These are phyloP conservation scores for Sporothrix sp. DNA, from an alignment of 2,329 filamentous ascomycete species.

Conservation along the genomic window DNA sequence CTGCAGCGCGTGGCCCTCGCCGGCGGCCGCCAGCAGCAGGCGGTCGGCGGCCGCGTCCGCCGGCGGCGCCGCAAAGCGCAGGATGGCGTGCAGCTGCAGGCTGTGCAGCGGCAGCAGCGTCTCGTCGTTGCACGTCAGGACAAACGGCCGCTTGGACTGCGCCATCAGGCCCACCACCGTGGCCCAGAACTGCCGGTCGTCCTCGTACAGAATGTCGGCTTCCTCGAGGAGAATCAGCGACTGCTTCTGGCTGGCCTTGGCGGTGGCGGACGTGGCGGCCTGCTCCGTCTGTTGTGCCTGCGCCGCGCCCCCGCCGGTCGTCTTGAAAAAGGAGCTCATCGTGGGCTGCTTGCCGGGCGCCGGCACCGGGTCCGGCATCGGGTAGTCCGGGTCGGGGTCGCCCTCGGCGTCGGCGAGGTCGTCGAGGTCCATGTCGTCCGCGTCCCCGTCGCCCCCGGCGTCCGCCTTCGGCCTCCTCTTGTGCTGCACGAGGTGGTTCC, in stretches of 20 bases:
- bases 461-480: constrained; percentile 26
- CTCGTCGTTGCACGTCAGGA: constrained; percentile 94
- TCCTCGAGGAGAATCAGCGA: constrained; percentile 92
- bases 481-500: constrained; percentile 73
- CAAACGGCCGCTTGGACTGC: constrained; percentile 81
- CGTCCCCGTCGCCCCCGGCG: constrained; percentile 20
- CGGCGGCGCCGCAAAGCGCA: constrained; percentile 61
- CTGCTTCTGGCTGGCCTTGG: constrained; percentile 60
- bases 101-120: constrained; percentile 63
- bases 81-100: constrained; percentile 73
- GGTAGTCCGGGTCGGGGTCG: constrained; percentile 6
- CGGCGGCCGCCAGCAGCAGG: constrained; percentile 70
- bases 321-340: constrained; percentile 72
- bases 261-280: constrained; percentile 22
- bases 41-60: constrained; percentile 65
- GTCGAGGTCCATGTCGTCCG: constrained; percentile 27
- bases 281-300: constrained; percentile 15
- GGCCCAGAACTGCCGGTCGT: constrained; percentile 91
- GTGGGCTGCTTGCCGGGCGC: constrained; percentile 55
- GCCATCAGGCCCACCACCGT: constrained; percentile 68
- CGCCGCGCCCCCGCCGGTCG: constrained; percentile 28
- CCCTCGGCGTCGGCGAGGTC: constrained; percentile 8
- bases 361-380: neutral
- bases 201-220: constrained; percentile 85
- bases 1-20: constrained; percentile 73